These are phyloP conservation scores for Cytauxzoon felis DNA, from an alignment of 169 alveolate species.

Conservation along the genomic window DNA sequence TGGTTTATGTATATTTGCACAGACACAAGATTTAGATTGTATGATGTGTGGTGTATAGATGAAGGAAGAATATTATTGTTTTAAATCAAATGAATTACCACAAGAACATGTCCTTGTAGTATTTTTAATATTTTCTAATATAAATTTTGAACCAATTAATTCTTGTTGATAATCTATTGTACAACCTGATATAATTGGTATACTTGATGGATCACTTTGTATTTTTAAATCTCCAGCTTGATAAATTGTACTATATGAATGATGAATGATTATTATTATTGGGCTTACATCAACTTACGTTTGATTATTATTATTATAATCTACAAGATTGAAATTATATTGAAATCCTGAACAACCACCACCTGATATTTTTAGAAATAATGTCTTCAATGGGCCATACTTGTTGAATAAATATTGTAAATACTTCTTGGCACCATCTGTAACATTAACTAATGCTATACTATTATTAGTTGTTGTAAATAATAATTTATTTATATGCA, in stretches of 20 bases:
- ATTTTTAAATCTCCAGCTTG: slow-evolving; percentile 58
- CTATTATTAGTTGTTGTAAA: background rate
- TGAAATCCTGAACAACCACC: slow-evolving; percentile 80
- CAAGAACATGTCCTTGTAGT: slow-evolving; percentile 70
- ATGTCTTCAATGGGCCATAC: slow-evolving; percentile 39
- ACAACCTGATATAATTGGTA: slow-evolving; percentile 54
- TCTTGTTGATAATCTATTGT: slow-evolving; percentile 65
- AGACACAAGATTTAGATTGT: background rate
- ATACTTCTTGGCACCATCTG: slow-evolving; percentile 50
- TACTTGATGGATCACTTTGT: slow-evolving; percentile 59
- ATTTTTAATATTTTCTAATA: slow-evolving; percentile 66
- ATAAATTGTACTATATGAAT: slow-evolving; percentile 36
- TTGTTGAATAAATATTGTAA: slow-evolving; percentile 43
- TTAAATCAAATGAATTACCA: slow-evolving; percentile 72
- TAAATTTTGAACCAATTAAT: slow-evolving; percentile 68
- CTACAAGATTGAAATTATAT: slow-evolving; percentile 62
- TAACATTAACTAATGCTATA: slow-evolving; percentile 22
- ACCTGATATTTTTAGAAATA: slow-evolving; percentile 64
- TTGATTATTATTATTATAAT: slow-evolving; percentile 25
- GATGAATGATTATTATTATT: background rate
- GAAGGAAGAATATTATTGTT: slow-evolving; percentile 7
- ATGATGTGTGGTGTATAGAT: slow-evolving; percentile 15
- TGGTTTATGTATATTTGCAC: slow-evolving; percentile 3
- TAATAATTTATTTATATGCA: background rate
- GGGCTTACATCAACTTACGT: slow-evolving; percentile 4